phyloP scores from a whole-genome alignment of 2,329 filamentous ascomycete species.

The Paecilomyces fulvus region DNA sequence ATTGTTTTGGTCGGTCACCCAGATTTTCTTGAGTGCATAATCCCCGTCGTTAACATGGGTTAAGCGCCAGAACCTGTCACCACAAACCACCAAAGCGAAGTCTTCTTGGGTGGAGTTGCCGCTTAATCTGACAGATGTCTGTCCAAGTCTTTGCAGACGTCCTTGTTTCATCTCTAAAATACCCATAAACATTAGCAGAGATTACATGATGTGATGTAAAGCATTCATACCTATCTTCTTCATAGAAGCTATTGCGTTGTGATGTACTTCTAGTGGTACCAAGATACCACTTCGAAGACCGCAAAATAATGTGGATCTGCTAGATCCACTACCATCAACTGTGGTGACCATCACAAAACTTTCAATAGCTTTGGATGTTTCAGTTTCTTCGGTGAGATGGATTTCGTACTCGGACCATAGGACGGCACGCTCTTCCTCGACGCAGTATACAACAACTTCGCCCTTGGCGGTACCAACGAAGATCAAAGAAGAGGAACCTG shows the following conservation, averaged over 20 bases:
- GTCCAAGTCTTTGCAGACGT: conserved; percentile 22
- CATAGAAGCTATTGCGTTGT: conserved; percentile 10
- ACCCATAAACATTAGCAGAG: conserved; percentile 8
- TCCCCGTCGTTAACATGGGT: conserved; percentile 18
- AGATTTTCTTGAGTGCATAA: conserved; percentile 26
- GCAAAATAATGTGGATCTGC: conserved; percentile 29
- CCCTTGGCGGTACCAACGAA: conserved; percentile 35
- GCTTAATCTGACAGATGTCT: conserved; percentile 29
- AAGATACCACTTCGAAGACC: conserved; percentile 39
- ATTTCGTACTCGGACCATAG: conserved; percentile 17
- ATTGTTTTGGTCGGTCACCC: conserved; percentile 35
- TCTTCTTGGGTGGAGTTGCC: conserved; percentile 14
- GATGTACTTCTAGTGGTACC: conserved; percentile 26
- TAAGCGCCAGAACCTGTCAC: conserved; percentile 29
- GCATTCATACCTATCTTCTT: conserved; percentile 19
- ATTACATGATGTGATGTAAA: neutral
- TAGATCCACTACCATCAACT: conserved; percentile 4
- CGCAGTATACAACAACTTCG: conserved; percentile 23
- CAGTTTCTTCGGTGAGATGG: conserved; percentile 12
- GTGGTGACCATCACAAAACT: conserved; percentile 23
- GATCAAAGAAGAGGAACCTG: conserved; percentile 19
- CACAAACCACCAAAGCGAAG: conserved; percentile 28
- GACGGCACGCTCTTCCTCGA: conserved; percentile 14
- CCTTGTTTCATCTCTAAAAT: conserved; percentile 24
- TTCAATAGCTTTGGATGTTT: conserved; percentile 28